Evolutionary conservation across 2,329 filamentous ascomycete genomes (phyloP).

Genomic region (Aspergillus jensenii): DNA sequence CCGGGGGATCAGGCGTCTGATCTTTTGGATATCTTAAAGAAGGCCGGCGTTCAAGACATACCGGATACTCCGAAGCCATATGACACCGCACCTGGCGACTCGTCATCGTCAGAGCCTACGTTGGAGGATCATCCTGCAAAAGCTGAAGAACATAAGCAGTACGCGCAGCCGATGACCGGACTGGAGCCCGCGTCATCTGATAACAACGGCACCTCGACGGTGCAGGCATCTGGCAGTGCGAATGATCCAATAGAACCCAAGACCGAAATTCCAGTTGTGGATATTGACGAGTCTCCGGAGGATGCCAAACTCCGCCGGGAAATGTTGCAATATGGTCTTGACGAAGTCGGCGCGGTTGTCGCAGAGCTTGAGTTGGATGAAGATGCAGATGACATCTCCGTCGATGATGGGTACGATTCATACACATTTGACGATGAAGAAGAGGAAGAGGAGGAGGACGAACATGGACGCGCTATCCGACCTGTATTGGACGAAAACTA

Average conservation of each 20-base stretch:
- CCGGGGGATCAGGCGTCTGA: slow-evolving; percentile 68
- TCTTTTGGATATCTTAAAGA: slow-evolving; percentile 70
- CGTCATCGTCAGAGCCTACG: slow-evolving; percentile 10
- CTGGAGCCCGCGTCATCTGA: not conserved
- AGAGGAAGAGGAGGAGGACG: slow-evolving; percentile 69
- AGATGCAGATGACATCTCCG: slow-evolving; percentile 48
- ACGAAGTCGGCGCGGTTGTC: slow-evolving; percentile 86
- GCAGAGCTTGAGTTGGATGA: slow-evolving; percentile 87
- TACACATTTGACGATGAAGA: slow-evolving; percentile 51
- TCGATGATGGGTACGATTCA: slow-evolving; percentile 56
- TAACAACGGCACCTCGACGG: slow-evolving; percentile 3
- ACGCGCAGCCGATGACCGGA: not conserved
- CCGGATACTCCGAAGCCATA: slow-evolving; percentile 21
- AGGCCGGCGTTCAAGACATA: slow-evolving; percentile 66
- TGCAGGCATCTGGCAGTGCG: slow-evolving; percentile 13
- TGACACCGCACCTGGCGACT: slow-evolving; percentile 12
- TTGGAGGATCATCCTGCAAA: not conserved
- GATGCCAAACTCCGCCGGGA: slow-evolving; percentile 78
- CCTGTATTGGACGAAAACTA: slow-evolving; percentile 72
- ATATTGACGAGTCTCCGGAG: slow-evolving; percentile 73
- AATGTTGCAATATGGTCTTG: slow-evolving; percentile 87
- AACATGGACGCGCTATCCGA: slow-evolving; percentile 70
- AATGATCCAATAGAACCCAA: slow-evolving; percentile 23
- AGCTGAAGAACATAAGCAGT: slow-evolving; percentile 2
- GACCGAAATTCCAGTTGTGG: slow-evolving; percentile 55